Conservation (phyloP, 2,329 filamentous ascomycete species). For the Ceratocystis albifundus region DNA sequence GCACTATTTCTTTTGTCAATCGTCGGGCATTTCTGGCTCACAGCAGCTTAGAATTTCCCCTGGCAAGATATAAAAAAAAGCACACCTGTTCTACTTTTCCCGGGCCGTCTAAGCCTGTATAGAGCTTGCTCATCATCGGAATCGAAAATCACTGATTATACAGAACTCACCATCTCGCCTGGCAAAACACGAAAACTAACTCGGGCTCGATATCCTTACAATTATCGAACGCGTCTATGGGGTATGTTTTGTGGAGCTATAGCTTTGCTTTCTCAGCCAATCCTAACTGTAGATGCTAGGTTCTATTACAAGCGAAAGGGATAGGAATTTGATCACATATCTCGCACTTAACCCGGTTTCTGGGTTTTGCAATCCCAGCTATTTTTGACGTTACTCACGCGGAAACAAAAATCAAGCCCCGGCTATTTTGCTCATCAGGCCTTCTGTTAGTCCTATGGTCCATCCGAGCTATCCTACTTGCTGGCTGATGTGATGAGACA, state of each 20-base stretch:
- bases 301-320: constrained; percentile 7
- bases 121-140: not conserved
- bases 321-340: not conserved
- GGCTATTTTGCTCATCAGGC: not conserved
- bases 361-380: not conserved
- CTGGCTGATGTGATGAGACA: not conserved
- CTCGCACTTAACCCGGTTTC: constrained; percentile 7
- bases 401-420: not conserved
- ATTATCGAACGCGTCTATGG: not conserved
- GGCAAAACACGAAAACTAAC: not conserved
- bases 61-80: not conserved
- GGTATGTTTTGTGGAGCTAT: constrained; percentile 8
- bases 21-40: not conserved
- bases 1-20: too few species aligned
- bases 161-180: not conserved
- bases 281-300: constrained; percentile 2
- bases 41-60: not conserved
- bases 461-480: not conserved
- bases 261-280: constrained; percentile 1
- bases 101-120: not conserved
- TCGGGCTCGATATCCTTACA: not conserved
- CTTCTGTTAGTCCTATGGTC: not conserved
- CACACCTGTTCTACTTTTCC: not conserved
- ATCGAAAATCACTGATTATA: not conserved
- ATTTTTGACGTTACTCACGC: not conserved